Evolutionary conservation across 768 basidiomycete genomes (phyloP).

Genomic region (Gautieria morchelliformis): DNA sequence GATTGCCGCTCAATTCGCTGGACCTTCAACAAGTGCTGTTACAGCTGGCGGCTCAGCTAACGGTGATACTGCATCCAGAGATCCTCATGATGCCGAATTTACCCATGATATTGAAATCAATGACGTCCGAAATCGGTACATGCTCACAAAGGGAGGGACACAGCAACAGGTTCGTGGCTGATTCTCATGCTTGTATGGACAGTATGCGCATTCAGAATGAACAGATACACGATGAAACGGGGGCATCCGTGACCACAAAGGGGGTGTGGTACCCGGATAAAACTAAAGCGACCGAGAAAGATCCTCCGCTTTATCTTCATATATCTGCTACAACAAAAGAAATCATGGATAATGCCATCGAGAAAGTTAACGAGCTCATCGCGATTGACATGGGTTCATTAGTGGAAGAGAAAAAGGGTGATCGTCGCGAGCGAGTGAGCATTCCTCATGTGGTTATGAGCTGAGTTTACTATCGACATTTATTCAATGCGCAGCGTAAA

Average conservation of each 20-base stretch:
- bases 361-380: constrained; percentile 66
- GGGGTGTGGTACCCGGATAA: constrained; percentile 96
- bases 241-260: constrained; percentile 86
- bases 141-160: constrained; percentile 88
- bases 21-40: constrained; percentile 28
- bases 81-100: constrained; percentile 71
- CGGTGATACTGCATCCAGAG: constrained; percentile 35
- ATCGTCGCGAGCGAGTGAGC: constrained; percentile 53
- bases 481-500: constrained; percentile 52
- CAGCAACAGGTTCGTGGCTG: constrained; percentile 73
- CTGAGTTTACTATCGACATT: neutral
- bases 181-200: constrained; percentile 3
- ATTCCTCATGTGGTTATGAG: neutral
- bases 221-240: constrained; percentile 87
- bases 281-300: constrained; percentile 80
- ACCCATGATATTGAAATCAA: constrained; percentile 94
- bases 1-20: constrained; percentile 81
- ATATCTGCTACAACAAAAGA: constrained; percentile 70
- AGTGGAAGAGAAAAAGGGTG: constrained; percentile 70
- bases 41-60: constrained; percentile 26
- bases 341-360: constrained; percentile 54
- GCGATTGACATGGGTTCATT: constrained; percentile 68
- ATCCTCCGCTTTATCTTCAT: constrained; percentile 90
- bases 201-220: constrained; percentile 1
- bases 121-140: constrained; percentile 87